These are phyloP conservation scores for Mrakia hoshinonis DNA, from an alignment of 768 basidiomycete genomes.

Conservation along the genomic window DNA sequence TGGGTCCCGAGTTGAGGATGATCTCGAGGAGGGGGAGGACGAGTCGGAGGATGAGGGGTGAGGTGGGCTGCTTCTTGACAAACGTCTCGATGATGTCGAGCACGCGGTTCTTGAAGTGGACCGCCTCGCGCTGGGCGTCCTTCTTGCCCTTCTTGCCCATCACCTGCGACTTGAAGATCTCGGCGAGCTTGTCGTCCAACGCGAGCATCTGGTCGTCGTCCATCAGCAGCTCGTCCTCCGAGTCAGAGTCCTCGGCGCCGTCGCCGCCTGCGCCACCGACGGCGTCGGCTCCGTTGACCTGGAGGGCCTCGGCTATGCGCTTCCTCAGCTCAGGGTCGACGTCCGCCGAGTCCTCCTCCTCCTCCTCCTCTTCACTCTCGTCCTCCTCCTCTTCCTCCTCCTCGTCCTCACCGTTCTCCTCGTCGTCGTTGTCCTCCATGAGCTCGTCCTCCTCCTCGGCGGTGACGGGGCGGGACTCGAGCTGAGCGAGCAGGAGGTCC, in stretches of 20 bases:
- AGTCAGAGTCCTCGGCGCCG: conserved; percentile 43
- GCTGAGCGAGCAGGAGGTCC: conserved; percentile 59
- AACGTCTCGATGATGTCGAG: conserved; percentile 88
- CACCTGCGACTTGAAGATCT: conserved; percentile 65
- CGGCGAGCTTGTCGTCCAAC: conserved; percentile 82
- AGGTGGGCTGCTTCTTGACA: conserved; percentile 68
- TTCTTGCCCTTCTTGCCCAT: conserved; percentile 56
- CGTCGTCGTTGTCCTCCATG: conserved; percentile 38
- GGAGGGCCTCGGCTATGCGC: conserved; percentile 49
- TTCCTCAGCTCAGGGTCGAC: conserved; percentile 52
- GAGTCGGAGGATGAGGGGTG: conserved; percentile 56
- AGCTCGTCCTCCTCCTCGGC: conserved; percentile 36
- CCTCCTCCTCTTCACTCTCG: conserved; percentile 40
- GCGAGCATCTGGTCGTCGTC: conserved; percentile 98
- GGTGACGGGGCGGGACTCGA: conserved; percentile 30
- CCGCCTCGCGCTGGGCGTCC: conserved; percentile 75
- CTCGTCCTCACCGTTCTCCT: conserved; percentile 33
- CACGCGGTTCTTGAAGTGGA: conserved; percentile 91
- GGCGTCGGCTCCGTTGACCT: conserved; percentile 42
- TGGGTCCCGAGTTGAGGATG: conserved; percentile 54
- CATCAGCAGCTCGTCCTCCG: conserved; percentile 48
- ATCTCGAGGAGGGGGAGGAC: conserved; percentile 71
- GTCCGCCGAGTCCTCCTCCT: conserved; percentile 37
- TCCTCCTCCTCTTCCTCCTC: conserved; percentile 44
- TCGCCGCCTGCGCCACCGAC: conserved; percentile 37